These are phyloP conservation scores for Lipomyces chichibuensis DNA, from an alignment of 805 yeast species.

Conservation along the genomic window DNA sequence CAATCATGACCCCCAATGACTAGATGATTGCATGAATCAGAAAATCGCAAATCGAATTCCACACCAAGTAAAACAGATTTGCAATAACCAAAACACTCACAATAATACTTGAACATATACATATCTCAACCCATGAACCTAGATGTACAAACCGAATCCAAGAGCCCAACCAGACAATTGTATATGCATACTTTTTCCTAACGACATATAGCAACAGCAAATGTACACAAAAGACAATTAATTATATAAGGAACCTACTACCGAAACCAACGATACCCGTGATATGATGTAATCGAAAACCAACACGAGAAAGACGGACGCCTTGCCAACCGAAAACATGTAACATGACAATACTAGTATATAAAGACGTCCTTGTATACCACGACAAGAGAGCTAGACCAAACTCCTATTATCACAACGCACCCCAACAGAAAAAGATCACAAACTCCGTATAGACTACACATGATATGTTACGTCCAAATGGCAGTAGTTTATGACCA, in stretches of 20 bases:
- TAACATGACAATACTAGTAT: background rate
- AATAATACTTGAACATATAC: background rate
- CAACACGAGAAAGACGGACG: background rate
- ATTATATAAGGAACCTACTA: background rate
- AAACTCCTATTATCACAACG: constrained; percentile 6
- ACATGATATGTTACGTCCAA: background rate
- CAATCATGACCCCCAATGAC: constrained; percentile 5
- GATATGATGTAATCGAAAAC: background rate
- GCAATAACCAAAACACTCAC: background rate
- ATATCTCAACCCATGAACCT: constrained; percentile 7
- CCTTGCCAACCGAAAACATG: background rate
- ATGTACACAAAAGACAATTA: background rate
- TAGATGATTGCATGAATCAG: background rate
- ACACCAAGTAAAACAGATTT: background rate
- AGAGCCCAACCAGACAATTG: constrained; percentile 1
- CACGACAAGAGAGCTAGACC: background rate
- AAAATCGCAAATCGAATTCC: background rate
- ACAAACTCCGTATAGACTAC: background rate
- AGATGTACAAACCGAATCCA: constrained; percentile 8
- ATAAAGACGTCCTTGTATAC: background rate
- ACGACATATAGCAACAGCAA: background rate
- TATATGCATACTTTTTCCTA: constrained; percentile 4
- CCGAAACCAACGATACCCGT: background rate
- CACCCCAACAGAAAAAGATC: background rate
- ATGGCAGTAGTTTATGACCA: constrained; percentile 18